Base-by-base conservation (phyloP, 2,329 filamentous ascomycete species). In the Neonectria hederae region DNA sequence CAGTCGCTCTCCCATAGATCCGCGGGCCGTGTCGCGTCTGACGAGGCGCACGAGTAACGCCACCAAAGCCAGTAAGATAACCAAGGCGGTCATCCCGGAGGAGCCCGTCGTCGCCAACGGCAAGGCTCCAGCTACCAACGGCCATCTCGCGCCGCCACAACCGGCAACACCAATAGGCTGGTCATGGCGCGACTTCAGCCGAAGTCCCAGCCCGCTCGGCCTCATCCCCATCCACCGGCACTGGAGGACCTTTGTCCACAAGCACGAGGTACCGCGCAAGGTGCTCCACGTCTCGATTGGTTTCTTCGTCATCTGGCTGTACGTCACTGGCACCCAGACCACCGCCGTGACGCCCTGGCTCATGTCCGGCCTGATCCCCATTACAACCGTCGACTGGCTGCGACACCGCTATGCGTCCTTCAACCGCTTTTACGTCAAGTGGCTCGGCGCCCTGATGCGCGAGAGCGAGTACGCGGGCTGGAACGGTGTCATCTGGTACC, bases 401-500 rank as follows among this genome's bases (percentile, higher is more conserved):
- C 92, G 96, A 56, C 94, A 97, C 80, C 88, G 89, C 71, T 96
- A 89, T 72, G 87, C 91, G 64, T 86, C 89, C 1, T 87, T 99
- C 75, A 99, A 99, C 78, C 86, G 90, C 40, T 77, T 97, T 61
- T 99, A 98, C 79, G 95, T 98, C 72, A 89, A 87, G 61, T 86
- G 88, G 40, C 82, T 98, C 14, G 96, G 96, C 51, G 93, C 94
- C 0, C 84, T 99, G 72, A 99, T 99, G 96, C 92, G 96, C 59
- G 96, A 99, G 82, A 96, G 92, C 69, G 96, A 99, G 81, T 97
- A 95, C 71, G 86, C 90, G 52, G 93, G 94, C 55, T 99, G 93
- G 85, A 99, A 99, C 77, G 96, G 96, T 56, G 95, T 98, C 71
- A 97, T 99, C 70, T 97, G 92, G 84, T 99, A 98, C 80, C 88